These are phyloP conservation scores for Vitis hybrid DNA, from an alignment of 177 flowering plant genomes.

Conservation along the genomic window DNA sequence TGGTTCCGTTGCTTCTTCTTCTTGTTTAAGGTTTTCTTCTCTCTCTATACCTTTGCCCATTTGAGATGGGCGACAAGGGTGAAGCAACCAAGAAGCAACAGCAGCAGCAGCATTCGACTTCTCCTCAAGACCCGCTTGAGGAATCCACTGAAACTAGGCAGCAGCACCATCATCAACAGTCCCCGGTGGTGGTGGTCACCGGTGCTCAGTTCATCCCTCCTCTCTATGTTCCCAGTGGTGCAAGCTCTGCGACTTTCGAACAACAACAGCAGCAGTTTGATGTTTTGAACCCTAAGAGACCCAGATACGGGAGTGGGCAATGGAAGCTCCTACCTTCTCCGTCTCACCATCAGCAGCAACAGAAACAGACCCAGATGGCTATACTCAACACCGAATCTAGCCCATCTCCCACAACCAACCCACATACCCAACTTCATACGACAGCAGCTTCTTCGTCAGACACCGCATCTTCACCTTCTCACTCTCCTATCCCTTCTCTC, in stretches of 20 bases:
- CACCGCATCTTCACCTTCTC: slow-evolving; percentile 55
- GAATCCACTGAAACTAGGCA: slow-evolving; percentile 25
- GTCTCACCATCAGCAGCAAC: slow-evolving; percentile 5
- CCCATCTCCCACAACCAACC: slow-evolving; percentile 34
- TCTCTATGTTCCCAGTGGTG: slow-evolving; percentile 18
- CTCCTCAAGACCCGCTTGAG: slow-evolving; percentile 24
- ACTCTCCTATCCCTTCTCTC: slow-evolving; percentile 42
- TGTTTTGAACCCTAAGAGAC: slow-evolving; percentile 43
- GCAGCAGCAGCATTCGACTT: slow-evolving; percentile 20
- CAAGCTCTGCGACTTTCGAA: slow-evolving; percentile 24
- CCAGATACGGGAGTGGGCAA: slow-evolving; percentile 40
- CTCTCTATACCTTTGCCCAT: slow-evolving; percentile 7
- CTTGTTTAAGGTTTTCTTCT: background rate
- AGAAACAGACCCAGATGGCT: slow-evolving; percentile 17
- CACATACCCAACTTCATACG: slow-evolving; percentile 13
- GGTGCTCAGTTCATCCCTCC: slow-evolving; percentile 32
- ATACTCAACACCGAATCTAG: slow-evolving; percentile 24
- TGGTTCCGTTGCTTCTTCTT: slow-evolving; percentile 2
- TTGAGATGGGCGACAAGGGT: slow-evolving; percentile 45
- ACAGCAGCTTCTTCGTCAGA: slow-evolving; percentile 52
- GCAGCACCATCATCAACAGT: slow-evolving; percentile 18
- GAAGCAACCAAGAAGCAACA: slow-evolving; percentile 34
- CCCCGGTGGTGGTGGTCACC: slow-evolving; percentile 9
- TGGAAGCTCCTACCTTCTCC: slow-evolving; percentile 58
- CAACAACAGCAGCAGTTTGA: slow-evolving; percentile 22